A percentile compares a stretch with the other conserved stretches of the same genome.
These are phyloP conservation scores for Pythium aquatile DNA, from an alignment of 352 stramenopile genomes.

Conservation along the genomic window DNA sequence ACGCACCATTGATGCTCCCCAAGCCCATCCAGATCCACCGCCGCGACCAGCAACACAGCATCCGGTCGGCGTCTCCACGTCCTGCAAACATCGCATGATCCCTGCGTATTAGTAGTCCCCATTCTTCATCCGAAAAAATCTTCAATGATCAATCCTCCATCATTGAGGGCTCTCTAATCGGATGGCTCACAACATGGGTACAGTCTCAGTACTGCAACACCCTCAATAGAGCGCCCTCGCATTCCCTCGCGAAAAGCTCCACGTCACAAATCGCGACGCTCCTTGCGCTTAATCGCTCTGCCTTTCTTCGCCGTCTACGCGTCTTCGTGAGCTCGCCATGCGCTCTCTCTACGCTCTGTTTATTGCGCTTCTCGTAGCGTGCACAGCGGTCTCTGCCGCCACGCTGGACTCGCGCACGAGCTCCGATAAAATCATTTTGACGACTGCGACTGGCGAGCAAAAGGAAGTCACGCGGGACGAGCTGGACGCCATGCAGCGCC, in stretches of 20 bases:
- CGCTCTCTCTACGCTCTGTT: constrained; percentile 8
- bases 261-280: background rate
- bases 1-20: background rate
- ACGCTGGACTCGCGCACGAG: constrained; percentile 12
- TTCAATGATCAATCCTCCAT: too few species aligned
- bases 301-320: background rate
- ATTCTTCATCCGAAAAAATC: too few species aligned
- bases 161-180: too few species aligned
- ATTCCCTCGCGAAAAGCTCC: background rate
- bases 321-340: background rate
- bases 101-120: too few species aligned
- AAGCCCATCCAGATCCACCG: background rate
- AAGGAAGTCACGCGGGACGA: constrained; percentile 35
- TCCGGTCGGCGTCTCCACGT: background rate
- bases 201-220: background rate
- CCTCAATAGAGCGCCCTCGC: background rate
- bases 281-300: background rate
- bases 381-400: background rate
- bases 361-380: constrained; percentile 14
- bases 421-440: constrained; percentile 34
- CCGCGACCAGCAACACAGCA: background rate
- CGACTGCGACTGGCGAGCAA: constrained; percentile 38
- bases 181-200: background rate
- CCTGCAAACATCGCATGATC: background rate
- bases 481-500: constrained; percentile 20